A percentile compares a stretch with the other conserved stretches of the same genome.
Evolutionary conservation across 2,329 filamentous ascomycete species (phyloP).

Genomic region (Stachybotrys chartarum): DNA sequence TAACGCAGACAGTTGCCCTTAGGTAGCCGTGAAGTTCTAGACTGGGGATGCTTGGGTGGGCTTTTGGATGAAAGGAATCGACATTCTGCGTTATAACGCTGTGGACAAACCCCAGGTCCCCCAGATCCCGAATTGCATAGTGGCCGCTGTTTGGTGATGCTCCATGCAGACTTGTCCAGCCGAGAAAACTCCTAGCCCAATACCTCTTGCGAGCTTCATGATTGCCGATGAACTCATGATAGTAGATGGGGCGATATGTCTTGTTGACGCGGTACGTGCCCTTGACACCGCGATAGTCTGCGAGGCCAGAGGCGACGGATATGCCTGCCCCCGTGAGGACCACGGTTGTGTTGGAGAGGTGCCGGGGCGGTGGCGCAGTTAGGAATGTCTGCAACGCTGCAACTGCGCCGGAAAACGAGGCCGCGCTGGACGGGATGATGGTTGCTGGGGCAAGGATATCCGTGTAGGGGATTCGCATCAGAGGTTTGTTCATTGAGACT

Average conservation of each 20-base stretch:
- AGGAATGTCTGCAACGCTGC: conserved; percentile 74
- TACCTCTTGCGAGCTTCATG: conserved; percentile 88
- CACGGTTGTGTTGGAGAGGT: conserved; percentile 39
- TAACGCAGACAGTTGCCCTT: conserved; percentile 71
- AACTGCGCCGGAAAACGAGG: conserved; percentile 64
- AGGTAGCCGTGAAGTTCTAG: conserved; percentile 91
- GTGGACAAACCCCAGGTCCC: conserved; percentile 62
- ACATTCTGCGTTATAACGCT: conserved; percentile 93
- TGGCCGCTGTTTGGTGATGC: conserved; percentile 78
- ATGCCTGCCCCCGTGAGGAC: conserved; percentile 77
- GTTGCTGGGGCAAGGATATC: conserved; percentile 68
- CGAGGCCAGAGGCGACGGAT: conserved; percentile 84
- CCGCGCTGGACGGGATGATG: conserved; percentile 67
- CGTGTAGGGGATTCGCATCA: conserved; percentile 88
- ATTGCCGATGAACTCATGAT: conserved; percentile 74
- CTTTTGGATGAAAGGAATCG: conserved; percentile 79
- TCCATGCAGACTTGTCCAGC: conserved; percentile 75
- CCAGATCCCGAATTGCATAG: conserved; percentile 66
- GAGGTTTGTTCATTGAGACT: conserved; percentile 54
- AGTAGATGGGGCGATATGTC: conserved; percentile 86
- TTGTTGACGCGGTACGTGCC: conserved; percentile 93
- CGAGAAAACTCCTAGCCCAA: conserved; percentile 91
- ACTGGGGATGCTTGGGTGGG: conserved; percentile 68
- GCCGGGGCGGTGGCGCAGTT: conserved; percentile 45
- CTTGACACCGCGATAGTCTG: conserved; percentile 83